Evolutionary conservation across 2,329 filamentous ascomycete species (phyloP), one percentile per base, ranked within the genome.

Genomic region (Aspergillus arachidicola): DNA sequence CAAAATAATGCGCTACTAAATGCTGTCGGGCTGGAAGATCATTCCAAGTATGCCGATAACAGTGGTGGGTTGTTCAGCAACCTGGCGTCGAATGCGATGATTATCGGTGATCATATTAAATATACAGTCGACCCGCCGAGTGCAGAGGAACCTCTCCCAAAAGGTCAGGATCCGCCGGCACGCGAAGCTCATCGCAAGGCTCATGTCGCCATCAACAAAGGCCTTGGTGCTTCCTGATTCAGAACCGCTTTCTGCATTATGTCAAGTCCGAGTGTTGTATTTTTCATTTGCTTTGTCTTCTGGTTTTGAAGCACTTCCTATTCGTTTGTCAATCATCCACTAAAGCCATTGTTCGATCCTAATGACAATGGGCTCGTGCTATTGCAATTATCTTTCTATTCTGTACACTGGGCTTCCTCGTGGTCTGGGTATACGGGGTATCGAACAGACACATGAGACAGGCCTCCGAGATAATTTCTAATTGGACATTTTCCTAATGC

Each of bases 131-230:
- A 56, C 21, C 53, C 53, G 4, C 53, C 53, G 3, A 56, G 53
- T 38, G 53, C 53, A 3, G 53, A 28, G 16, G 21, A 56, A 19
- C 28, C 26, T n/a, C 32, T 56, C 32, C 28, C 28, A 11, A 28
- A 28, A 19, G 28, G 12, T 1, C 28, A 56, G 10, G 16, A n/a
- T 36, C n/a, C 53, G 1, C 28, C 26, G n/a, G 53, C 26, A 34
- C 53, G 53, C 32, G 53, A 56, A 23, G 53, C 53, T 23, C 53
- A 56, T 56, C 53, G 53, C 11, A 56, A 56, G 26, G 53, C 53
- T n/a, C 53, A 56, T 56, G 14, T 56, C 26, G 53, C 53, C 11
- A 19, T 56, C 14, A 34, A 56, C 23, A 30, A 56, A 56, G 53
- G 43, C 19, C 38, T 41, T 10, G 38, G 38, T 41, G 38, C 19